Percentiles rank a stretch among this genome's conserved stretches.
Evolutionary conservation across 2,329 filamentous ascomycete species (phyloP).

Genomic region (Pseudocercospora cruenta): DNA sequence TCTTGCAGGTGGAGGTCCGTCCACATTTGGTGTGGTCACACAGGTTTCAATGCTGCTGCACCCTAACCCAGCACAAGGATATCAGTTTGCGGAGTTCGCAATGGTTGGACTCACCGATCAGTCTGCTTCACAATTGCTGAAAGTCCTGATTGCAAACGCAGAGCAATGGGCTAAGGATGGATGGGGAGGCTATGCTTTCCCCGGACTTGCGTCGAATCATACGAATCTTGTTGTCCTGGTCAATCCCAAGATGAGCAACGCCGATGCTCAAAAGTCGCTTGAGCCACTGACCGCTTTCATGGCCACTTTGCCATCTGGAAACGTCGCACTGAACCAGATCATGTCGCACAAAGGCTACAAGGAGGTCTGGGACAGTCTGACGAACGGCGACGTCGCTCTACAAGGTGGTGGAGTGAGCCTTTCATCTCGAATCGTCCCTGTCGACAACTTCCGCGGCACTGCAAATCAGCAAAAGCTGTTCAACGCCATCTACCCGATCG

Average conservation of each 20-base stretch:
- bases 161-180: slow-evolving; percentile 18
- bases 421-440: slow-evolving; percentile 24
- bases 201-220: slow-evolving; percentile 5
- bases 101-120: slow-evolving; percentile 4
- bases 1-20: slow-evolving; percentile 57
- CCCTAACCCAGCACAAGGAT: slow-evolving; percentile 1
- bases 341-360: slow-evolving; percentile 2
- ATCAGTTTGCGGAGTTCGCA: slow-evolving; percentile 8
- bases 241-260: slow-evolving; percentile 16
- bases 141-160: slow-evolving; percentile 13
- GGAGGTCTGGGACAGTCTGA: slow-evolving; percentile 4
- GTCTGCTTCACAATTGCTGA: slow-evolving; percentile 2
- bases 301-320: slow-evolving; percentile 4
- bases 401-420: slow-evolving; percentile 23
- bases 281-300: slow-evolving; percentile 10
- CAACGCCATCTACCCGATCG: slow-evolving; percentile 14
- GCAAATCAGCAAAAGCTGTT: slow-evolving; percentile 15
- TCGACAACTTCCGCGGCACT: slow-evolving; percentile 10
- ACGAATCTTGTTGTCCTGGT: slow-evolving; percentile 9
- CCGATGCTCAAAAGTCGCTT: slow-evolving; percentile 11
- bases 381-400: slow-evolving; percentile 2
- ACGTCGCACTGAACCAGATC: slow-evolving; percentile 5
- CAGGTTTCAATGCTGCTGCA: background rate
- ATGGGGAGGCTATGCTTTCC: slow-evolving; percentile 19
- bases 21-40: slow-evolving; percentile 22